Conservation (phyloP, 2,329 filamentous ascomycete species). For the Aspergillus fischeri region DNA sequence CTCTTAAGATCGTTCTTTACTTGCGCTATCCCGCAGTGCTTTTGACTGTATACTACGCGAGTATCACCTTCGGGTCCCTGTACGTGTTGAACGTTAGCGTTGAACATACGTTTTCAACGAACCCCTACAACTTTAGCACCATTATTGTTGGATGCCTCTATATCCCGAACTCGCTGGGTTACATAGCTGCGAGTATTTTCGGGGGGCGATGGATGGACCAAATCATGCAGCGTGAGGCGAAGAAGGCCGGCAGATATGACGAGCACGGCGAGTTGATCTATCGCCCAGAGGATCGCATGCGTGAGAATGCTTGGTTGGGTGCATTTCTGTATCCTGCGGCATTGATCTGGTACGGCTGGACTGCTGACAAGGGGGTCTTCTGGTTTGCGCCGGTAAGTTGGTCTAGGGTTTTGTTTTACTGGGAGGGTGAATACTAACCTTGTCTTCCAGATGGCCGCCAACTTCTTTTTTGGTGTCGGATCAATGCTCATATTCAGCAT, state of each 20-base stretch:
- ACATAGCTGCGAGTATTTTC: conserved; percentile 63
- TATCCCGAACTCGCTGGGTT: conserved; percentile 70
- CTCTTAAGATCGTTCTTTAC: conserved; percentile 65
- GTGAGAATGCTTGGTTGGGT: conserved; percentile 75
- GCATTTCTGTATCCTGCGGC: conserved; percentile 66
- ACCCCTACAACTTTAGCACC: conserved; percentile 65
- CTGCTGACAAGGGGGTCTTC: conserved; percentile 57
- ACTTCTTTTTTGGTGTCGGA: conserved; percentile 70
- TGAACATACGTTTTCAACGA: conserved; percentile 61
- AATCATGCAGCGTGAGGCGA: conserved; percentile 75
- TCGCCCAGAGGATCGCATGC: conserved; percentile 75
- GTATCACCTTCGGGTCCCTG: conserved; percentile 69
- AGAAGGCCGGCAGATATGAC: conserved; percentile 65
- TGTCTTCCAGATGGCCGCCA: conserved; percentile 50
- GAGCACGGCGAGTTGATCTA: conserved; percentile 62
- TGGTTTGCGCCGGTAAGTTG: conserved; percentile 55
- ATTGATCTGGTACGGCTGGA: conserved; percentile 76
- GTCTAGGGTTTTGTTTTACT: not conserved
- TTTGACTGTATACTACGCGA: conserved; percentile 68
- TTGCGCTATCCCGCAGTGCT: conserved; percentile 71
- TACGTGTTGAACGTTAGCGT: conserved; percentile 76
- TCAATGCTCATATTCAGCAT: conserved; percentile 75
- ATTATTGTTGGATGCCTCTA: conserved; percentile 72
- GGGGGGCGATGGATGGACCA: conserved; percentile 74
- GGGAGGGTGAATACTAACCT: conserved; percentile 3